Evolutionary conservation across 179 eudicot species (phyloP).

Genomic region (Silene vulgaris): DNA sequence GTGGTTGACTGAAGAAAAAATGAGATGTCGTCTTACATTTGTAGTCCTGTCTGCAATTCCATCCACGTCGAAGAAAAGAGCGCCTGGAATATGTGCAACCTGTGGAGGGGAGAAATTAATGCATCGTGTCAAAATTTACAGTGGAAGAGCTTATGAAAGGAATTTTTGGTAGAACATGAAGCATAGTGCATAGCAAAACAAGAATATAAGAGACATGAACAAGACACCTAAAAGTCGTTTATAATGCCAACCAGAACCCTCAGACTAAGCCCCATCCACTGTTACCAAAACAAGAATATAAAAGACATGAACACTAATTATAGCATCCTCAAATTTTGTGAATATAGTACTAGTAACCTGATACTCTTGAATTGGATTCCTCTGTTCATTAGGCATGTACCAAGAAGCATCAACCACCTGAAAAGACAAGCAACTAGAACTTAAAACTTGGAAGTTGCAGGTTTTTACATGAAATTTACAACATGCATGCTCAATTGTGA

Average conservation of each 20-base stretch:
- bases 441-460: background rate
- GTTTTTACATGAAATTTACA: background rate
- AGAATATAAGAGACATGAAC: no score
- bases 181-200: background rate
- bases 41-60: constrained; percentile 73
- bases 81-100: constrained; percentile 96
- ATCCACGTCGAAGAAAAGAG: constrained; percentile 88
- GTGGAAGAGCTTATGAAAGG: background rate
- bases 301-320: constrained; percentile 1
- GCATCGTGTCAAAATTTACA: background rate
- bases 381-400: constrained; percentile 96
- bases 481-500: background rate
- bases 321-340: background rate
- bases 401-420: constrained; percentile 97
- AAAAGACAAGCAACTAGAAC: constrained; percentile 14
- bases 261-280: background rate
- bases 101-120: constrained; percentile 25
- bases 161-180: background rate
- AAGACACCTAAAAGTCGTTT: background rate
- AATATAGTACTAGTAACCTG: constrained; percentile 40
- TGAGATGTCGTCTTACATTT: constrained; percentile 51
- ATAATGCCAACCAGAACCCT: background rate
- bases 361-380: constrained; percentile 89
- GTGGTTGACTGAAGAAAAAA: background rate
- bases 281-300: constrained; percentile 1